phyloP scores from a whole-genome alignment of 768 basidiomycete genomes.

The Boletus subcaerulescens region DNA sequence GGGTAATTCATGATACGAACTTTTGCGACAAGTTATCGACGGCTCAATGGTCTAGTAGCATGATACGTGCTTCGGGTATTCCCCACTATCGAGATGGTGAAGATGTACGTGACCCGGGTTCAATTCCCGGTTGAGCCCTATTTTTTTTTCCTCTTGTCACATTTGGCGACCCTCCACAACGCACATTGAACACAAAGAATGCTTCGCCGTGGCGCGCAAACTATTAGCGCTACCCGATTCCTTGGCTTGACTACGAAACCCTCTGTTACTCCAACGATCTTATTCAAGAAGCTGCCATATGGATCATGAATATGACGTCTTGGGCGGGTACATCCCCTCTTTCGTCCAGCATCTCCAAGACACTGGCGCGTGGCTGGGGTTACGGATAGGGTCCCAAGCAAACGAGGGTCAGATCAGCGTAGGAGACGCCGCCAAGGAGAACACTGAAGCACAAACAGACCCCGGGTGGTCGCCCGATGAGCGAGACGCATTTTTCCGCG shows the following conservation, averaged over 20 bases:
- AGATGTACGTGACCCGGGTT: constrained; percentile 37
- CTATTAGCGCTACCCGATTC: background rate
- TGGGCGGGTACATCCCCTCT: constrained; percentile 23
- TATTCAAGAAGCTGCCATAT: background rate
- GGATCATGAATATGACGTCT: constrained; percentile 16
- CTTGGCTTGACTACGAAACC: constrained; percentile 1
- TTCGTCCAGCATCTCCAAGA: constrained; percentile 28
- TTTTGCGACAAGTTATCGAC: background rate
- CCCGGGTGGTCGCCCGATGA: constrained; percentile 64
- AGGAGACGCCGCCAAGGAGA: background rate
- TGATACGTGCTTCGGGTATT: constrained; percentile 35
- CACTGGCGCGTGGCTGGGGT: constrained; percentile 19
- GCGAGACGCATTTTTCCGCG: constrained; percentile 70
- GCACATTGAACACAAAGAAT: constrained; percentile 11
- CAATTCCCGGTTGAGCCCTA: constrained; percentile 30
- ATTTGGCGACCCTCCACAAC: background rate
- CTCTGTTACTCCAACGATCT: background rate
- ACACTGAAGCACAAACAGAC: background rate
- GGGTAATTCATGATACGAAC: no score
- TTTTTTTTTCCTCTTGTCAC: constrained; percentile 12
- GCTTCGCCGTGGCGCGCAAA: constrained; percentile 6
- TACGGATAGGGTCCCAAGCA: background rate
- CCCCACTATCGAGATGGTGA: constrained; percentile 21
- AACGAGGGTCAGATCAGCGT: background rate
- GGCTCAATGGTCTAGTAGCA: constrained; percentile 35